These are phyloP conservation scores for Pichia scutulata DNA, from an alignment of 805 yeast genomes.

Conservation along the genomic window DNA sequence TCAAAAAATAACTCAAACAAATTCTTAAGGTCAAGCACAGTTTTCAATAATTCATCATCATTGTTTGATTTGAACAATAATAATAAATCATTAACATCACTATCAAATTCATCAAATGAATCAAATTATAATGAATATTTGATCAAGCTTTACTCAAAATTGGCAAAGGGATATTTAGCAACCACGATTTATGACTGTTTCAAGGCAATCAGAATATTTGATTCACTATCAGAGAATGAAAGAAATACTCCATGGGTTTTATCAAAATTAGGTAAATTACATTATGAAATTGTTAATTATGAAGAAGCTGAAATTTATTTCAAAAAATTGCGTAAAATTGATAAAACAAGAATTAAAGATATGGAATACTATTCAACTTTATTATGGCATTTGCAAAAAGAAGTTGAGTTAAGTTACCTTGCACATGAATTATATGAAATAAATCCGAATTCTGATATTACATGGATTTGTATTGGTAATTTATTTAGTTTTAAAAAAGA, in stretches of 20 bases:
- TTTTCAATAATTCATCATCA: neutral
- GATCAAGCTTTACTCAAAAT: slow-evolving; percentile 39
- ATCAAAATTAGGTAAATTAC: slow-evolving; percentile 68
- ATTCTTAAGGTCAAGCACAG: neutral
- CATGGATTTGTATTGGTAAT: slow-evolving; percentile 92
- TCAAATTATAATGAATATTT: slow-evolving; percentile 34
- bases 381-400: slow-evolving; percentile 86
- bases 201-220: slow-evolving; percentile 66
- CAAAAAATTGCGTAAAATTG: slow-evolving; percentile 52
- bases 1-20: neutral
- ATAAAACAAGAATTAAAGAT: slow-evolving; percentile 73
- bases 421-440: slow-evolving; percentile 73
- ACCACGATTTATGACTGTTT: slow-evolving; percentile 65
- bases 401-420: slow-evolving; percentile 67
- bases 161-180: slow-evolving; percentile 56
- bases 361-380: slow-evolving; percentile 90
- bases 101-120: neutral
- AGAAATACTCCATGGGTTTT: slow-evolving; percentile 78
- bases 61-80: slow-evolving; percentile 3
- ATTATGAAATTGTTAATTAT: slow-evolving; percentile 84
- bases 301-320: slow-evolving; percentile 64
- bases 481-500: slow-evolving; percentile 76
- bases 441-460: slow-evolving; percentile 57
- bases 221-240: slow-evolving; percentile 55
- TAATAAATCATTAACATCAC: slow-evolving; percentile 4